Base-by-base conservation (phyloP, 192 early-diverging fungal genomes). In the Thamnidium elegans region DNA sequence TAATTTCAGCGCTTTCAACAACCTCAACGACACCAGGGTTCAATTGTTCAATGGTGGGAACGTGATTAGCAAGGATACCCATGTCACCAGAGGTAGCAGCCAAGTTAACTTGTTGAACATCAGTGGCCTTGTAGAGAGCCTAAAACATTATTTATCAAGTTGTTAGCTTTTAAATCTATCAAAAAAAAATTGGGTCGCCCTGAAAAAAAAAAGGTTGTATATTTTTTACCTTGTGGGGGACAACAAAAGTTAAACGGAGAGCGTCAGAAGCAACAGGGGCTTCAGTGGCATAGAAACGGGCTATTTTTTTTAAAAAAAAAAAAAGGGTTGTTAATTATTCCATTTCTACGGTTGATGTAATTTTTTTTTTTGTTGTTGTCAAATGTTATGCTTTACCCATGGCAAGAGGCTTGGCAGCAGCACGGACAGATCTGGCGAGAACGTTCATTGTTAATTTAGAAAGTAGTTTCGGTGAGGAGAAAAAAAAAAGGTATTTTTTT, bases 41-140 rank as follows among this genome's bases (percentile, higher is more conserved):
- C 48, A 99, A 87, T 85, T 99, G 90, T 76, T 95, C 92, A 60
- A 99, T 91, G 39, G 89, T 92, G n/a, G 94, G 92, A 43, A 99
- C 93, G 86, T 99, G 96, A 82, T 92, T 91, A 65, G 94, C 94
- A 19, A 99, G 86, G 66, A 99, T 90, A 94, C 96, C 96, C 86
- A 99, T 92, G 74, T 96, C 94, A 56, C 96, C 96, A 20, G 92
- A 92, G 44, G 89, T 87, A 19, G 93, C 90, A 31, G 92, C 83
- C 68, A 99, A 76, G 82, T 99, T 97, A 65, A 99, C 93, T 78
- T 98, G 95, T 55, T 86, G 83, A 53, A 92, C 92, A 66, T 87
- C 84, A 55, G 69, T 64, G 60, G 84, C 79, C 65, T 87, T 87
- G 70, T 91, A 85, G 48, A 94, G 65, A 63, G 88, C 63, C 89